Conservation (phyloP, 805 yeast species). For the Phaffomyces antillensis region DNA sequence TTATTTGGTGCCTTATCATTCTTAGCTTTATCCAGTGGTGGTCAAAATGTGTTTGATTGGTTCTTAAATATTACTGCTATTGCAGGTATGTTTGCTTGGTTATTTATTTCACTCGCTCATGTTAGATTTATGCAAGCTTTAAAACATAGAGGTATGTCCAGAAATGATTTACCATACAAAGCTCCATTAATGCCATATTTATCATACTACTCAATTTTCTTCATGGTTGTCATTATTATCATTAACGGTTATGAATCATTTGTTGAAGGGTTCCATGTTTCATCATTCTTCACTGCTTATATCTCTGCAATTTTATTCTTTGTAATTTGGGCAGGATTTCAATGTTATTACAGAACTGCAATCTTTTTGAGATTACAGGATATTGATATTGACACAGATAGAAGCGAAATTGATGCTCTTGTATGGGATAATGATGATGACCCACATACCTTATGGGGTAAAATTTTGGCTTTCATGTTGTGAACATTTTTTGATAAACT, state of each 20-base stretch:
- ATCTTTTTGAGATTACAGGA: slow-evolving; percentile 44
- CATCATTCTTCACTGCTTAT: slow-evolving; percentile 62
- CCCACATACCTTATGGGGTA: slow-evolving; percentile 39
- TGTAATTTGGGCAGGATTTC: slow-evolving; percentile 48
- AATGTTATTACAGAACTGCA: slow-evolving; percentile 42
- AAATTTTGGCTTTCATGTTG: slow-evolving; percentile 34
- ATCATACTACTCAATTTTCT: slow-evolving; percentile 56
- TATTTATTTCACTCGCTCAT: slow-evolving; percentile 56
- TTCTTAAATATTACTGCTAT: slow-evolving; percentile 68
- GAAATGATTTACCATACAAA: slow-evolving; percentile 69
- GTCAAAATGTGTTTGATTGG: slow-evolving; percentile 62
- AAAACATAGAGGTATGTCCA: slow-evolving; percentile 52
- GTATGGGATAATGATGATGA: slow-evolving; percentile 51
- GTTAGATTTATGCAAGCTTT: slow-evolving; percentile 64
- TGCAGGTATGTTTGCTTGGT: slow-evolving; percentile 71
- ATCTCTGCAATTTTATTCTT: slow-evolving; percentile 59
- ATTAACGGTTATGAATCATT: slow-evolving; percentile 70
- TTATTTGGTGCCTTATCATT: slow-evolving; percentile 59
- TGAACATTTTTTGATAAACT: neutral
- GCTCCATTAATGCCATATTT: slow-evolving; percentile 62
- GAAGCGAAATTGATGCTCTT: slow-evolving; percentile 53
- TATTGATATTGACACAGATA: slow-evolving; percentile 63
- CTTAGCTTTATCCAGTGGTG: slow-evolving; percentile 43
- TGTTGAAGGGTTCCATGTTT: slow-evolving; percentile 42
- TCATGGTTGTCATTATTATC: slow-evolving; percentile 49